Base-by-base conservation (phyloP, 352 stramenopile species). In the Pythium biforme region DNA sequence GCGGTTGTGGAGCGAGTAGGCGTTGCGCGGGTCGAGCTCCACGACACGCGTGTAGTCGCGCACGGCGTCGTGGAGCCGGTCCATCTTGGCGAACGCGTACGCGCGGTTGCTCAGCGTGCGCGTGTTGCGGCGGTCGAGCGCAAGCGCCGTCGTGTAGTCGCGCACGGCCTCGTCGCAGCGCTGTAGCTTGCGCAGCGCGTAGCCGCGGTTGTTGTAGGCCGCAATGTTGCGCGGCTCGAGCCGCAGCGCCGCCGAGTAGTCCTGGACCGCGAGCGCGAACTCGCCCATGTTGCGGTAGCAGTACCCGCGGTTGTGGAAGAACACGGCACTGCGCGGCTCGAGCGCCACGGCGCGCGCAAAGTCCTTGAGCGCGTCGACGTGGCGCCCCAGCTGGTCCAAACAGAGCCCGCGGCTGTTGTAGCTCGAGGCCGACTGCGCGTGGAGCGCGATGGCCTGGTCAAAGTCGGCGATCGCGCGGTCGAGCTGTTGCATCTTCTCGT, bases 51-150 rank as follows among this genome's bases (percentile, higher is more conserved):
- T 75, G 70, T 96, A 96, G 69, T 96, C 89, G 29, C 58, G 73
- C 23, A 94, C 78, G 22, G 84, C 84, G 47, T 83, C 70, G 54
- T 73, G 54, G 27, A 86, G 76, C 22, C 60, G 59, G 23, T 86
- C 87, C 77, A 90, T 91, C 71, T 95, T 94, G 26, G 87, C 89
- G 50, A 79, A 81, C 55, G 82, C 92, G 55, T 96, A 96, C 12
- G 81, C 87, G 61, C 87, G 84, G 59, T 95, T 95, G 65, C 88
- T 93, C 22, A 92, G 74, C 25, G 83, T 89, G 25, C 89, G 86
- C 25, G 84, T 90, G 62, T 89, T 94, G 48, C 52, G 64, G n/a
- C 83, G 81, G 43, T 95, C 84, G 41, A 94, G 77, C 31, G 68
- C 43, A 2, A 96, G 65, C 46, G 84, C 83, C 20, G 68, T 84